phyloP scores from a whole-genome alignment of 2,329 filamentous ascomycete species.

The Cladosporium sp. region DNA sequence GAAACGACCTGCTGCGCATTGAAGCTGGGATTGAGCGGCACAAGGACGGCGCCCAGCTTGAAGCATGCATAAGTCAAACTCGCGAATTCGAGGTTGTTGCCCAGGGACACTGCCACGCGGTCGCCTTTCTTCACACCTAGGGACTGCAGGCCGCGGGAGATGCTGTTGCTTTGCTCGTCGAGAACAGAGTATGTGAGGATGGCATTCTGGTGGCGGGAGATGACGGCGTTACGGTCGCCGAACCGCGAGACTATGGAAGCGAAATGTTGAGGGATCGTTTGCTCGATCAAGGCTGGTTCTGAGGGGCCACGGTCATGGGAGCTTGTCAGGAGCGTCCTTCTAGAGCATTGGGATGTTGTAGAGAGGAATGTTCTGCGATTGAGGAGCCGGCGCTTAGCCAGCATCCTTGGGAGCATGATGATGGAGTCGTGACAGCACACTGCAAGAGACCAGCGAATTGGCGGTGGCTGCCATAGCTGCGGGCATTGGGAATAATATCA shows the following conservation, averaged over 20 bases:
- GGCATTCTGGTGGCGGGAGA: slow-evolving; percentile 62
- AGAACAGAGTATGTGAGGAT: slow-evolving; percentile 73
- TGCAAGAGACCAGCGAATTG: not conserved
- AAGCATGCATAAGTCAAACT: slow-evolving; percentile 85
- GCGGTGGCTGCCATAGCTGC: slow-evolving; percentile 9
- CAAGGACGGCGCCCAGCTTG: slow-evolving; percentile 88
- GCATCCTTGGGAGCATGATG: not conserved
- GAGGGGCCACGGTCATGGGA: slow-evolving; percentile 34
- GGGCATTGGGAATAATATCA: not conserved
- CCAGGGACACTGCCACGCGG: slow-evolving; percentile 80
- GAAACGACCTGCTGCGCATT: slow-evolving; percentile 74
- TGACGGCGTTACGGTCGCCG: slow-evolving; percentile 65
- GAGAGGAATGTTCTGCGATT: not conserved
- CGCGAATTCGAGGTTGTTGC: slow-evolving; percentile 82
- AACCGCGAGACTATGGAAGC: slow-evolving; percentile 61
- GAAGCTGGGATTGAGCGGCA: slow-evolving; percentile 92
- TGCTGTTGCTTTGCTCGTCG: slow-evolving; percentile 71
- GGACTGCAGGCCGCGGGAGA: slow-evolving; percentile 68
- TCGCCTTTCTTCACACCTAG: slow-evolving; percentile 78
- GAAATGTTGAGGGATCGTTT: slow-evolving; percentile 74
- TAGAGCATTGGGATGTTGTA: not conserved
- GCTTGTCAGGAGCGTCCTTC: slow-evolving; percentile 28
- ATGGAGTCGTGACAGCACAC: not conserved
- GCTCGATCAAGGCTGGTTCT: slow-evolving; percentile 65
- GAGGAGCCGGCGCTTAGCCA: slow-evolving; percentile 9